Base-by-base conservation (phyloP, 192 early-diverging fungal genomes). In the Coemansia sp. region DNA sequence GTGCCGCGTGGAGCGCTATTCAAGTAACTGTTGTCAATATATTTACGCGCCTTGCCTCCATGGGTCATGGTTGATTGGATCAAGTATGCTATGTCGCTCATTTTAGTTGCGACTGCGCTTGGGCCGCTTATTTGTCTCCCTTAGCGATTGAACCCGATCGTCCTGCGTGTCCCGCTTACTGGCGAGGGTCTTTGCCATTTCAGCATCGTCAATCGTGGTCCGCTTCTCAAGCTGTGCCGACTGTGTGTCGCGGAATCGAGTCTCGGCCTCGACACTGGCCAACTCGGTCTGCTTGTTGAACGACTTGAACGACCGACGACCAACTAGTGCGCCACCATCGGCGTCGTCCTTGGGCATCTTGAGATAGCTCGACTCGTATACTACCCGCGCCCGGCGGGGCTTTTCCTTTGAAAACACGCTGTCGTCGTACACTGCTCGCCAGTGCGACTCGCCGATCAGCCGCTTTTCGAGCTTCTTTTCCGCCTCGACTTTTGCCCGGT, bases 321-420 rank as follows among this genome's bases (percentile, higher is more conserved):
- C 69, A 11, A 61, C n/a, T 9, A 29, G 35, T 8, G 55, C 26
- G 19, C 25, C 41, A 19, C 53, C 30, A 19, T 54, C 54, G 5
- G 35, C 18, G 11, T 42, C 60, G 1, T 49, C 65, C 21, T 34
- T 35, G 10, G 60, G 65, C 72, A 76, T 68, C 31, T 65, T 63
- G 4, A 76, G 61, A 29, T 68, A 68, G 50, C 72, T 76, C 21
- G 72, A 30, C 50, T 68, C 72, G 36, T 76, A 76, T 13, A 65
- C 46, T 6, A 76, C 65, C 13, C 46, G 63, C 30, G 22, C 30
- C 15, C 31, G 27, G 15, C 42, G 53, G 19, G 56, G 39, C 26
- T 30, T 33, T n/a, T 47, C 57, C 27, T 64, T 34, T 5, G 65
- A 37, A 13, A 76, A 32, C 9, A 64, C 65, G 0, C 45, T 41